Percentiles rank a stretch among this genome's conserved stretches.
Evolutionary conservation across 176 grass and related monocot genomes (phyloP).

Genomic region (Musa schizocarpa): DNA sequence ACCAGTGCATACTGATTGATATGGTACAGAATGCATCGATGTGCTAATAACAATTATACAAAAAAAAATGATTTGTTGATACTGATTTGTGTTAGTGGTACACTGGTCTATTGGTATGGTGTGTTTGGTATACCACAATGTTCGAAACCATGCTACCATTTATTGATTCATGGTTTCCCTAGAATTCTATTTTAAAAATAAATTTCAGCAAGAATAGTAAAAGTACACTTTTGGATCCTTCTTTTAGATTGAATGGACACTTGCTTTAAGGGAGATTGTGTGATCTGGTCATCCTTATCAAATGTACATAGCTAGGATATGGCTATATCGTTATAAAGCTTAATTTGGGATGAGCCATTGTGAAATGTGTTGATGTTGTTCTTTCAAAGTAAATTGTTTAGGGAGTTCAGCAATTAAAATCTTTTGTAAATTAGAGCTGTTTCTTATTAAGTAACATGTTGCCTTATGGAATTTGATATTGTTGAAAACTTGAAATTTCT

Average conservation of each 20-base stretch:
- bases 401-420: too few relatives aligned
- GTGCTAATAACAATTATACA: background rate
- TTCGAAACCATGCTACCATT: too few relatives aligned
- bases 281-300: background rate
- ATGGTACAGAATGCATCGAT: background rate
- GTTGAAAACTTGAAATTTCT: constrained; percentile 1
- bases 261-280: background rate
- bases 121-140: background rate
- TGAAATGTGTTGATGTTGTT: too few relatives aligned
- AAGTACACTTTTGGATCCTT: background rate
- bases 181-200: background rate
- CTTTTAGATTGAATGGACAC: background rate
- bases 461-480: background rate
- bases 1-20: too few relatives aligned
- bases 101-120: background rate
- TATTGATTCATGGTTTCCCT: too few relatives aligned
- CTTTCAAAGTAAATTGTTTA: too few relatives aligned
- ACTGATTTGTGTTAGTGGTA: background rate
- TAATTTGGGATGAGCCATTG: background rate
- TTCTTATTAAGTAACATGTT: background rate
- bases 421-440: too few relatives aligned
- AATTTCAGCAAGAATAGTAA: background rate
- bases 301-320: background rate
- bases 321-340: background rate
- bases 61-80: background rate